These are phyloP conservation scores for Monosporascus sp. DNA, from an alignment of 2,329 filamentous ascomycete genomes.

Conservation along the genomic window DNA sequence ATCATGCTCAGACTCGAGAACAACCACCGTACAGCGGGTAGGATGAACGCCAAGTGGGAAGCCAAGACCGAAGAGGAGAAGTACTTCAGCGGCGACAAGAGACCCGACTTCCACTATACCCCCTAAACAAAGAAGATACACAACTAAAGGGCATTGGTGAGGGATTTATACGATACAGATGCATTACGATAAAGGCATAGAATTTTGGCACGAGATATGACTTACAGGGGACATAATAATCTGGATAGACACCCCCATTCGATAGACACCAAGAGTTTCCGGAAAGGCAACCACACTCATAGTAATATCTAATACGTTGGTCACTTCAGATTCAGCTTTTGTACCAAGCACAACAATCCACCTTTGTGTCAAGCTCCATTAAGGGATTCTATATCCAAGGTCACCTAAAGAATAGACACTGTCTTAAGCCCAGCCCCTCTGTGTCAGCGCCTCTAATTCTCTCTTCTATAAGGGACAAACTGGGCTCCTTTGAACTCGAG, in stretches of 20 bases:
- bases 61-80: conserved; percentile 61
- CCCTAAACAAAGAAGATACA: conserved; percentile 32
- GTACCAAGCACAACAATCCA: no score
- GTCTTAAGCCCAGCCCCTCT: no score
- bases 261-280: background rate
- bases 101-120: conserved; percentile 68
- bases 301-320: background rate
- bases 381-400: no score
- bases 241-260: background rate
- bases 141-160: background rate
- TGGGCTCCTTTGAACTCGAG: no score
- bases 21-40: conserved; percentile 54
- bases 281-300: background rate
- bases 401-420: no score
- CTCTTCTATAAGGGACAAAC: no score
- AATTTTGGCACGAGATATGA: background rate
- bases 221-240: background rate
- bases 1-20: conserved; percentile 63
- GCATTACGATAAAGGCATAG: background rate
- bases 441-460: no score
- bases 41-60: conserved; percentile 58
- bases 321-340: no score
- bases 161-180: background rate
- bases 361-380: no score
- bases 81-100: conserved; percentile 61